These are phyloP conservation scores for Hygrophoropsis aurantiaca DNA, from an alignment of 768 basidiomycete genomes.

Conservation along the genomic window DNA sequence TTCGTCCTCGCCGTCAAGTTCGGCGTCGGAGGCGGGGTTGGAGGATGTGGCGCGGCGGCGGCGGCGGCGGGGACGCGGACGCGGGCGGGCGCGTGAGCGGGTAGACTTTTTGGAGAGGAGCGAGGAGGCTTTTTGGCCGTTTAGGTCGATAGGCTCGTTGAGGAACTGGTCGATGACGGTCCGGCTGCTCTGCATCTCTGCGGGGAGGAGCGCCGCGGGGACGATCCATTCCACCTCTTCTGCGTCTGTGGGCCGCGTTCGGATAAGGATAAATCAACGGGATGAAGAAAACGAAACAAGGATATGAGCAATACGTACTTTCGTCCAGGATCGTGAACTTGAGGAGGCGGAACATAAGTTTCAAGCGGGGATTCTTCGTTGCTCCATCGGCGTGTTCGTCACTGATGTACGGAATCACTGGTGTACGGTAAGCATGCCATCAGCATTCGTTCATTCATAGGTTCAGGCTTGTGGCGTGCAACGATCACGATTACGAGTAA, in stretches of 20 bases:
- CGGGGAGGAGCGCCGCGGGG: slow-evolving; percentile 66
- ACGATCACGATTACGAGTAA: too few relatives aligned
- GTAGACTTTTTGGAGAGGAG: slow-evolving; percentile 67
- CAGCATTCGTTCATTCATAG: slow-evolving; percentile 2
- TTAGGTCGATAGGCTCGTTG: slow-evolving; percentile 73
- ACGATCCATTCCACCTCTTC: slow-evolving; percentile 85
- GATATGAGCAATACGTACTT: slow-evolving; percentile 41
- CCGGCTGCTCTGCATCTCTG: slow-evolving; percentile 65
- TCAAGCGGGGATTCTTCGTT: slow-evolving; percentile 75
- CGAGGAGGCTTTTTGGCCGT: slow-evolving; percentile 72
- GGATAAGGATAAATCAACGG: not conserved
- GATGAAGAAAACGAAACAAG: slow-evolving; percentile 3
- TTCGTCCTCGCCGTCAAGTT: too few relatives aligned
- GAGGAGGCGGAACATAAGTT: slow-evolving; percentile 80
- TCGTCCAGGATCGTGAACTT: slow-evolving; percentile 69
- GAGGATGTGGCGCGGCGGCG: slow-evolving; percentile 51
- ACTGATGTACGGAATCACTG: slow-evolving; percentile 75
- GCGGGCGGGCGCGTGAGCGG: too few relatives aligned
- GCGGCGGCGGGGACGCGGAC: slow-evolving; percentile 44
- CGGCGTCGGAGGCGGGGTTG: slow-evolving; percentile 41
- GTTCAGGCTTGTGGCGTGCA: not conserved
- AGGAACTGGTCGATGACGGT: slow-evolving; percentile 85
- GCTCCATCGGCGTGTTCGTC: slow-evolving; percentile 78
- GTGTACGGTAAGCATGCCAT: not conserved
- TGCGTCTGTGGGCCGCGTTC: slow-evolving; percentile 44